These are phyloP conservation scores for Stemphylium lycopersici DNA, from an alignment of 2,329 filamentous ascomycete species.

Conservation along the genomic window DNA sequence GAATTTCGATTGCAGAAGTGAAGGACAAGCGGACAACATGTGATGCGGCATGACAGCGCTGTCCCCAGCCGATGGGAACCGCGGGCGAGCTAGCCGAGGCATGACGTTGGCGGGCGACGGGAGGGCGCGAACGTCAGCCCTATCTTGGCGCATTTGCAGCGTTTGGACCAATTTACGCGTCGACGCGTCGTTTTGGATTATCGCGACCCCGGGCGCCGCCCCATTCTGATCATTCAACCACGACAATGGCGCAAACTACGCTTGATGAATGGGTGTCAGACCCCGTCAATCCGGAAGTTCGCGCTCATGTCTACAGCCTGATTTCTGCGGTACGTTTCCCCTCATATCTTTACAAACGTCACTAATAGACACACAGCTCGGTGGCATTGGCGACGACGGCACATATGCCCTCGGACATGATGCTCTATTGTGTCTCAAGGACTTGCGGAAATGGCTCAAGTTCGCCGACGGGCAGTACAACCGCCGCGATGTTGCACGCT, in stretches of 20 bases:
- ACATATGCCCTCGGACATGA: constrained; percentile 91
- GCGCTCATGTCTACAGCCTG: constrained; percentile 90
- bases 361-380: constrained; percentile 66
- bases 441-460: constrained; percentile 93
- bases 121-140: constrained; percentile 4
- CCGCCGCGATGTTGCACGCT: constrained; percentile 92
- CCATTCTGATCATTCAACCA: constrained; percentile 29
- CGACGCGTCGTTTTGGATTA: constrained; percentile 33
- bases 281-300: constrained; percentile 84
- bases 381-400: constrained; percentile 81
- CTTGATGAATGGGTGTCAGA: constrained; percentile 54
- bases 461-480: constrained; percentile 93
- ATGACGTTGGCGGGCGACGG: constrained; percentile 21
- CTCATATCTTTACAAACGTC: background rate
- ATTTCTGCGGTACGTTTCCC: constrained; percentile 77
- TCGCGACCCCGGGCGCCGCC: constrained; percentile 8
- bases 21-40: constrained; percentile 19
- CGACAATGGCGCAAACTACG: constrained; percentile 46
- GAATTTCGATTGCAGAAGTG: background rate
- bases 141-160: constrained; percentile 31
- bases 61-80: constrained; percentile 33
- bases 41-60: constrained; percentile 13
- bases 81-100: constrained; percentile 28
- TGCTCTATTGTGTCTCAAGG: constrained; percentile 86
- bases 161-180: constrained; percentile 44